phyloP scores from a whole-genome alignment of 225 moss, liverwort and hornwort species.

The Marchantia polymorpha region DNA sequence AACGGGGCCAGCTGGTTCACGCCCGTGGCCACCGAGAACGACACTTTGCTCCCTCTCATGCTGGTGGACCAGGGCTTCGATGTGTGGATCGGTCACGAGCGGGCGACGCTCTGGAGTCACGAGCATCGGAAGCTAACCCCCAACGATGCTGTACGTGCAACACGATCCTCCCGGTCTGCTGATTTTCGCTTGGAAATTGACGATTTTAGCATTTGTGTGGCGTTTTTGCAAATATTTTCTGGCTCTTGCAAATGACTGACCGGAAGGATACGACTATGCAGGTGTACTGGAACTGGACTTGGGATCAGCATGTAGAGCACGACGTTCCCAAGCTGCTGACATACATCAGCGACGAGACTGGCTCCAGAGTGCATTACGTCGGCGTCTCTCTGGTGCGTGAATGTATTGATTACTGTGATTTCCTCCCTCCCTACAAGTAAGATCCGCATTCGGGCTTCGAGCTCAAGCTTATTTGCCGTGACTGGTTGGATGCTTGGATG shows the following conservation, averaged over 20 bases:
- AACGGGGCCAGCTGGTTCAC: slow-evolving; percentile 46
- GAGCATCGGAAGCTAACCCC: slow-evolving; percentile 16
- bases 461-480: no score
- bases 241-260: no score
- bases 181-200: no score
- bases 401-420: no score
- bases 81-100: slow-evolving; percentile 45
- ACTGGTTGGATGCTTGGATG: no score
- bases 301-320: slow-evolving; percentile 62
- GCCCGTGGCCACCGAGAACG: not conserved
- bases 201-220: no score
- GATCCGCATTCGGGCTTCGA: no score
- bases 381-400: slow-evolving; percentile 62
- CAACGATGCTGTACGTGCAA: not conserved
- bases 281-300: slow-evolving; percentile 80
- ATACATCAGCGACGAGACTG: slow-evolving; percentile 33
- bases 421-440: no score
- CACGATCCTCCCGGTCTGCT: no score
- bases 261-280: slow-evolving; percentile 15
- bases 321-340: slow-evolving; percentile 52
- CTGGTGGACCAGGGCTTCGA: slow-evolving; percentile 35
- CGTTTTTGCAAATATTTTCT: no score
- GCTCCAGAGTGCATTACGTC: slow-evolving; percentile 49
- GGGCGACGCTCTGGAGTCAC: slow-evolving; percentile 43
- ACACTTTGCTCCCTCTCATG: slow-evolving; percentile 23